phyloP scores from a whole-genome alignment of 805 yeast species.

The Wickerhamiella sorbophila region DNA sequence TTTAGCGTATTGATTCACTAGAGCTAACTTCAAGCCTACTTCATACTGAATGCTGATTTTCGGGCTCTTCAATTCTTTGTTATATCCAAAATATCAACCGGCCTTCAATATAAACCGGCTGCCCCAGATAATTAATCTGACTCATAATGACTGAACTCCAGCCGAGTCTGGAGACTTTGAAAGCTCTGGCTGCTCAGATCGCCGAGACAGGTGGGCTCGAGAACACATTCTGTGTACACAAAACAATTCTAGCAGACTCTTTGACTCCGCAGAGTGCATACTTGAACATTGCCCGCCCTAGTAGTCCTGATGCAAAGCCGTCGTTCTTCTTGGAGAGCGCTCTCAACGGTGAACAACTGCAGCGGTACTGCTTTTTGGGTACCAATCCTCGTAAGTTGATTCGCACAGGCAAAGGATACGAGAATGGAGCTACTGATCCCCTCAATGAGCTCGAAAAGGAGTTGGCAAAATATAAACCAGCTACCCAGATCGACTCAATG shows the following conservation, averaged over 20 bases:
- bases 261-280: constrained; percentile 86
- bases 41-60: no score
- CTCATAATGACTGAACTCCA: constrained; percentile 27
- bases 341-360: constrained; percentile 73
- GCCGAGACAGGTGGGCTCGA: constrained; percentile 25
- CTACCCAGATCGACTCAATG: constrained; percentile 64
- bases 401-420: constrained; percentile 59
- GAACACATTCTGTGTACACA: constrained; percentile 71
- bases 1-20: no score
- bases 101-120: no score
- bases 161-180: constrained; percentile 37
- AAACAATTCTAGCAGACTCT: constrained; percentile 58
- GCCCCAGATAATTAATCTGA: no score
- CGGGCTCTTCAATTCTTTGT: no score
- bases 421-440: constrained; percentile 61
- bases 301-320: constrained; percentile 34
- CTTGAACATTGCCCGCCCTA: constrained; percentile 61
- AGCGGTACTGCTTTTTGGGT: constrained; percentile 86
- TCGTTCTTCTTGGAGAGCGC: constrained; percentile 86
- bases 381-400: constrained; percentile 68
- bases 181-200: constrained; percentile 25
- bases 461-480: constrained; percentile 47
- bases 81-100: no score
- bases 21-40: no score
- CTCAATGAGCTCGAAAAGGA: constrained; percentile 60